Base-by-base conservation (phyloP, 768 basidiomycete species). In the Holtermannia corniformis region DNA sequence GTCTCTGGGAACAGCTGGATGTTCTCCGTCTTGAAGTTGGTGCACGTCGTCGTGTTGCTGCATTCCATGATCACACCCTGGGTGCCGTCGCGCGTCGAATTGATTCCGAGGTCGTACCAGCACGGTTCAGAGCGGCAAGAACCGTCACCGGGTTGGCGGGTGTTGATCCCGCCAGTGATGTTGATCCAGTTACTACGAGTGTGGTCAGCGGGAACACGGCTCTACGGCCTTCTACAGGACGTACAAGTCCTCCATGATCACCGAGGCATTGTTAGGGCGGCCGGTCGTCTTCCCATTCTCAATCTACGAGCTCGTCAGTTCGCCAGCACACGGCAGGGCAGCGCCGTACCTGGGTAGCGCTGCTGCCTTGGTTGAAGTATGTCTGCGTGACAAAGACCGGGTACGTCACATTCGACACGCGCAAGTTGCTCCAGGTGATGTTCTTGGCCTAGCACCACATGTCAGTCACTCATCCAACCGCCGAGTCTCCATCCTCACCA, bases 311-410 rank as follows among this genome's bases (percentile, higher is more conserved):
- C 55, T 54, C 4, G 55, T 56, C n/a, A n/a, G n/a, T 52, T 65
- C 50, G 41, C 57, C 51, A 32, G 25, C 20, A n/a, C 25, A 2
- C 25, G 2, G 24, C 27, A 20, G n/a, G 45, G 47, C 46, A 47
- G 41, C 50, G 16, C 3, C 13, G 27, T n/a, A n/a, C n/a, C n/a
- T n/a, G n/a, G 7, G 11, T 41, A 7, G 16, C 21, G 3, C 13
- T 21, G 4, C 20, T 11, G 23, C 54, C 61, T 53, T 49, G 58
- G 52, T 63, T 64, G 25, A 61, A 48, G 50, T 66, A 79, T 70
- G 75, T 77, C 61, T 77, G 76, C 0, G 78, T 78, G 51, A 78
- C 68, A 61, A 76, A 78, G 44, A 78, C 75, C 13, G 75, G 75
- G 49, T 74, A 77, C 4, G 77, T 76, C 16, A 78, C 77, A 50